phyloP scores from a whole-genome alignment of 768 basidiomycete species.

The Sutorius australiensis region DNA sequence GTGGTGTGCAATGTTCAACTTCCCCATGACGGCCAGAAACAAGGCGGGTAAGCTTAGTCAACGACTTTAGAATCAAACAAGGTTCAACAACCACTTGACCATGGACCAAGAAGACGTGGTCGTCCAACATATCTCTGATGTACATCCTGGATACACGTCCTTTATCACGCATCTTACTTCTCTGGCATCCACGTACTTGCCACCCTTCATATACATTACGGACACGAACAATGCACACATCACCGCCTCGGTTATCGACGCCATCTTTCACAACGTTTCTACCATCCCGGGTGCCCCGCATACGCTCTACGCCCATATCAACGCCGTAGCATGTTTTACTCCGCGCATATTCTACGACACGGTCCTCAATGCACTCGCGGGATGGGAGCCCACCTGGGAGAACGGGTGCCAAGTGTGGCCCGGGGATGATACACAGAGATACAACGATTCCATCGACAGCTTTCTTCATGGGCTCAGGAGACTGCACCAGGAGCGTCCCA shows the following conservation, averaged over 20 bases:
- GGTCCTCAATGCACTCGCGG: conserved; percentile 56
- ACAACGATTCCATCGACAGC: conserved; percentile 62
- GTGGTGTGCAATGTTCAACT: conserved; percentile 83
- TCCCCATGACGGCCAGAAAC: conserved; percentile 1
- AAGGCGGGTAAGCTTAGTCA: conserved; percentile 8
- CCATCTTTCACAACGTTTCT: conserved; percentile 10
- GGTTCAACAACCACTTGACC: conserved; percentile 3
- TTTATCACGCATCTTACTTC: conserved; percentile 25
- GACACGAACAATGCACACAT: conserved; percentile 50
- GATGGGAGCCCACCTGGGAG: conserved; percentile 56
- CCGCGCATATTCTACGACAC: conserved; percentile 63
- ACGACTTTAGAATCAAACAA: conserved; percentile 14
- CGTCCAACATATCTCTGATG: conserved; percentile 2
- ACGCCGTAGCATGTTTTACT: conserved; percentile 59
- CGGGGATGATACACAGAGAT: conserved; percentile 38
- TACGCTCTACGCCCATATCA: conserved; percentile 44
- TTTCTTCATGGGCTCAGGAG: conserved; percentile 63
- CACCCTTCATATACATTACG: conserved; percentile 66
- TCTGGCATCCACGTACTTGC: conserved; percentile 39
- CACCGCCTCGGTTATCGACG: conserved; percentile 37
- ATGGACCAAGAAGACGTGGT: conserved; percentile 19
- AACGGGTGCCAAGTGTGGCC: conserved; percentile 61
- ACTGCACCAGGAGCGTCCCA: conserved; percentile 28
- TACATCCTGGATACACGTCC: conserved; percentile 23
- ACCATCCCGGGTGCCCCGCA: conserved; percentile 16